phyloP scores from a whole-genome alignment of 1,139 yeast genomes.

The Sugiyamaella neomexicana region DNA sequence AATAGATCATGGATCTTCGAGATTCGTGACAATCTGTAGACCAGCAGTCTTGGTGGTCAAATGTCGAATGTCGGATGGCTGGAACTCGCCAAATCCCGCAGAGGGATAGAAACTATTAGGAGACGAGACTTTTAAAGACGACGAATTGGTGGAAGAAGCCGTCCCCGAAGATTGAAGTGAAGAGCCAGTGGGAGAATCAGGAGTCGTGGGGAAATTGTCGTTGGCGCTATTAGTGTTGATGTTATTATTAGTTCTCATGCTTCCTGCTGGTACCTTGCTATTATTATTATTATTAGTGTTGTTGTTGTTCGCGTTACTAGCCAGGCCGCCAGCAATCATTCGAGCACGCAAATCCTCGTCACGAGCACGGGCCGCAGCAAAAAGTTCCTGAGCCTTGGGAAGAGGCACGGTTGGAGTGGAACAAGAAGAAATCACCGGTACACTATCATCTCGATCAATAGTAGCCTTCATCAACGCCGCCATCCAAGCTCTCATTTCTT shows the following conservation, averaged over 20 bases:
- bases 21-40: slow-evolving; percentile 31
- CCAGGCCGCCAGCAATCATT: slow-evolving; percentile 34
- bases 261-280: neutral
- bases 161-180: slow-evolving; percentile 32
- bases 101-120: slow-evolving; percentile 10
- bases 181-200: slow-evolving; percentile 31
- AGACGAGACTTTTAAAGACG: slow-evolving; percentile 23
- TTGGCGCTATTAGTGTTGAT: slow-evolving; percentile 3
- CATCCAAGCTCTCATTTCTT: slow-evolving; percentile 95
- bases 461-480: slow-evolving; percentile 94
- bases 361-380: slow-evolving; percentile 61
- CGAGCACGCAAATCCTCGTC: slow-evolving; percentile 35
- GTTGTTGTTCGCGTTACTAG: slow-evolving; percentile 18
- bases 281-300: slow-evolving; percentile 3
- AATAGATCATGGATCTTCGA: slow-evolving; percentile 21
- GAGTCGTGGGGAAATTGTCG: slow-evolving; percentile 25
- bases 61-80: slow-evolving; percentile 26
- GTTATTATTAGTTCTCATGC: neutral
- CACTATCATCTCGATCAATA: slow-evolving; percentile 89
- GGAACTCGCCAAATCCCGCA: slow-evolving; percentile 15
- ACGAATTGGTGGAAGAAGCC: slow-evolving; percentile 31
- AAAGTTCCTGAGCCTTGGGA: slow-evolving; percentile 79
- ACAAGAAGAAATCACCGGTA: slow-evolving; percentile 93
- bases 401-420: slow-evolving; percentile 91
- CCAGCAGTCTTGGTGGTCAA: slow-evolving; percentile 35